Percentiles rank a stretch among this genome's conserved stretches.
These are phyloP conservation scores for Reutealis trisperma DNA, from an alignment of 345 rosid species.

Conservation along the genomic window DNA sequence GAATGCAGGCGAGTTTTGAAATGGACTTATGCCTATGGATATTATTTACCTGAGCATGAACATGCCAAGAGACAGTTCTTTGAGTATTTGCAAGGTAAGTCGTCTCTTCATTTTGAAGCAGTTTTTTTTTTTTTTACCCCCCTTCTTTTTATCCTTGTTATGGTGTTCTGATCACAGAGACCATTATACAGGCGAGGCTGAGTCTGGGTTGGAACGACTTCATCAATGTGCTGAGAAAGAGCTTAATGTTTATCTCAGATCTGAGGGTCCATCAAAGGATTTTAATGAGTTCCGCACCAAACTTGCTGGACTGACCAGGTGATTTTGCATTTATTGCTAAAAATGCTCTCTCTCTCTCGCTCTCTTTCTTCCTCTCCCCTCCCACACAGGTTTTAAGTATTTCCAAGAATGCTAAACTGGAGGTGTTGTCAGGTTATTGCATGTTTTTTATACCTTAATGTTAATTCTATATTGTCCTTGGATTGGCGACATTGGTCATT, in stretches of 20 bases:
- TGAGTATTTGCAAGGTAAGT: constrained; percentile 79
- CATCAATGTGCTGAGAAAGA: constrained; percentile 94
- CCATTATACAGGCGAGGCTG: constrained; percentile 67
- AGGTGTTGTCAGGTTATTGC: not conserved
- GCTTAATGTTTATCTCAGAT: constrained; percentile 51
- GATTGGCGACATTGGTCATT: not conserved
- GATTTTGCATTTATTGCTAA: constrained; percentile 4
- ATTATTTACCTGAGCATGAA: constrained; percentile 72
- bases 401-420: not conserved
- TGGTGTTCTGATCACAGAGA: constrained; percentile 13
- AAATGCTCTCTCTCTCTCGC: not conserved
- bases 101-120: constrained; percentile 7
- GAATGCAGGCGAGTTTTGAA: constrained; percentile 88
- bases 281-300: constrained; percentile 85
- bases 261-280: constrained; percentile 66
- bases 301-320: constrained; percentile 88
- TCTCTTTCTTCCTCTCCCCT: not conserved
- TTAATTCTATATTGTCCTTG: not conserved
- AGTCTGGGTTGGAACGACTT: constrained; percentile 84
- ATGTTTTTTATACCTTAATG: not conserved
- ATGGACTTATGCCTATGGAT: constrained; percentile 92
- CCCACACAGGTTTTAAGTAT: not conserved
- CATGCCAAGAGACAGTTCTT: constrained; percentile 74
- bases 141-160: not conserved
- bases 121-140: not conserved